Base-by-base conservation (phyloP, 1,284 basidiomycete species). In the Rhodotorula sp. region DNA sequence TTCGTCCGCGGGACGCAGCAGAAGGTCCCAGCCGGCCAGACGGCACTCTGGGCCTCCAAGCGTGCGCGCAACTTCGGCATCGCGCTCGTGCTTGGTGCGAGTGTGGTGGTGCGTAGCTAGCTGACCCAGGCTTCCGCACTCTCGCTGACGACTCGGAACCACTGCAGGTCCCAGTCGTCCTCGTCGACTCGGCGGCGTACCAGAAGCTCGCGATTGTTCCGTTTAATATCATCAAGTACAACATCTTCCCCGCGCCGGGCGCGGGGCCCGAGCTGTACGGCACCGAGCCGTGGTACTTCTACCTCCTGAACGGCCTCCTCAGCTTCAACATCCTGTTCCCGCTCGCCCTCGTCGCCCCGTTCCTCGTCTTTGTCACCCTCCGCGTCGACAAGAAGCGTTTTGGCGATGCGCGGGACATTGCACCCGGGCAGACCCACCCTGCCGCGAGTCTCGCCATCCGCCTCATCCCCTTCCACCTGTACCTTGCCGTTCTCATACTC, bases 141-240 rank as follows among this genome's bases (percentile, higher is more conserved):
- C 1, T 14, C 3, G 0, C 17, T 52, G 7, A 34, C 34, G 34
- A 34, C 3, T 34, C 34, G 34, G 34, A 34, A 34, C 34, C 4
- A 17, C n/a, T 46, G 16, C 79, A 94, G 92, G 82, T 93, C 61
- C 92, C 93, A 1, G 88, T 94, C 67, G 81, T 91, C 71, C 84
- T 84, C 25, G 84, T 97, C 72, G 97, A 99, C 84, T 91, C 90
- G 44, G 85, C 91, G 74, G 93, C 91, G 5, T 99, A 98, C 80
- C 93, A 92, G 45, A 88, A 86, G 71, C 82, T 88, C 53, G 85
- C 87, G 3, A 82, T 97, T 68, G 91, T 92, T 2, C 91, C 95
- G 1, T 91, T 93, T 88, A 97, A 99, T 82, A 96, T 98, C 74
- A 81, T 99, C 79, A 84, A 85, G 64, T 99, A 99, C 86, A 99